These are phyloP conservation scores for Xylaria bambusicola DNA, from an alignment of 495 filamentous ascomycete genomes.

Conservation along the genomic window DNA sequence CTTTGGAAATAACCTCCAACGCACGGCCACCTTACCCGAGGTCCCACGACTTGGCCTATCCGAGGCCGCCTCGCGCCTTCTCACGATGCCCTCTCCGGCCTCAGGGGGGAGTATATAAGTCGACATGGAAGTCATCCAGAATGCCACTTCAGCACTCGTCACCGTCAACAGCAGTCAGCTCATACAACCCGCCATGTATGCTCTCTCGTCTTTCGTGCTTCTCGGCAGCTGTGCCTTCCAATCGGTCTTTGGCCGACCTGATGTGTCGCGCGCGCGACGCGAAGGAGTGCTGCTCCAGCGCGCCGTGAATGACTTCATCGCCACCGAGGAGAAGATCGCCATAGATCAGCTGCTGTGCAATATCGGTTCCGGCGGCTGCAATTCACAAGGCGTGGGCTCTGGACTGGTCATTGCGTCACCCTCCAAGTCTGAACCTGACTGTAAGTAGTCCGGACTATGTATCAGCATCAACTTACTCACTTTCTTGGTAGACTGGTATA, in stretches of 20 bases:
- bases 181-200: constrained; percentile 45
- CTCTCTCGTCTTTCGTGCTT: constrained; percentile 47
- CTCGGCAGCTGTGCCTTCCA: constrained; percentile 51
- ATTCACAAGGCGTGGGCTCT: constrained; percentile 45
- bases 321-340: constrained; percentile 55
- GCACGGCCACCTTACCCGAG: not conserved
- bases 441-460: constrained; percentile 42
- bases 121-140: constrained; percentile 30
- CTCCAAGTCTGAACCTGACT: constrained; percentile 59
- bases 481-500: constrained; percentile 54
- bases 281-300: constrained; percentile 46
- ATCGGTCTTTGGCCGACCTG: constrained; percentile 45
- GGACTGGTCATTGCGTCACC: constrained; percentile 67
- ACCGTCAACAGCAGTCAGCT: constrained; percentile 32
- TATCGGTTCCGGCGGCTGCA: constrained; percentile 57
- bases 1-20: not conserved
- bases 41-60: not conserved
- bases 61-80: constrained; percentile 11
- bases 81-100: constrained; percentile 9
- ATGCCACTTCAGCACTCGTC: constrained; percentile 21
- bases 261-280: constrained; percentile 33
- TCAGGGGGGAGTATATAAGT: constrained; percentile 5
- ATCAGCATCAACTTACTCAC: constrained; percentile 5
- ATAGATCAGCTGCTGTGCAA: constrained; percentile 58
- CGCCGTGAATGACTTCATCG: constrained; percentile 57